Evolutionary conservation across 352 stramenopile genomes (phyloP), one percentile per base, ranked within the genome.

Genomic region (Globisporangium nagaii): DNA sequence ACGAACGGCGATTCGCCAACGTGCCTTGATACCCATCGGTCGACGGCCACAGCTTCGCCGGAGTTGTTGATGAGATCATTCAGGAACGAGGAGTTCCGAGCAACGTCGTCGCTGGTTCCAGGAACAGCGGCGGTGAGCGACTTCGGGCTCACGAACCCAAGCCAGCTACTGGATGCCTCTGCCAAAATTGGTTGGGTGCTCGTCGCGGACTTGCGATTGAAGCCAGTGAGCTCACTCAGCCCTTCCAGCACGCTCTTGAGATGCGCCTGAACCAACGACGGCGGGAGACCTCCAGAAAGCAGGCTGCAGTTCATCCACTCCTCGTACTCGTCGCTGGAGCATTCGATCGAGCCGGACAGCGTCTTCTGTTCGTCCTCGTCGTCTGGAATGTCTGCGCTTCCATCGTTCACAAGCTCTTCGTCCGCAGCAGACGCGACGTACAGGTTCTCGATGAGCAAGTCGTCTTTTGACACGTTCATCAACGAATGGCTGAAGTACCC

Each of bases 1-100:
- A 88, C 57, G 58, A 95, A 90, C 8, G 82, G 82, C 1, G 84
- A 95, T 55, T 95, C 84, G 0, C 84, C 84, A 32, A 92, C 84
- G 49, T 95, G 84, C 20, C 81, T 75, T 3, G 82, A 92, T 4
- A 95, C 73, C 76, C 84, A 91, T 15, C 71, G 69, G 68, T 95
- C 84, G 31, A 93, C 68, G 5, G 60, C 49, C 34, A 65, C 66
- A 22, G 80, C 82, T 36, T 83, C 70, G 47, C 79, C 75, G 13
- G 65, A 66, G 25, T 72, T 83, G 52, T 79, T 68, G 24, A 91
- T 86, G 1, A 95, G 49, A 53, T 93, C 79, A 32, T 78, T 79
- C 20, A 95, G 62, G 42, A 92, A 88, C 6, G 60, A 35, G 12
- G 35, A 15, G 12, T 15, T 54, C 31, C 70, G 75, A 2, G 53